These are phyloP conservation scores for Daphne laureola DNA, from an alignment of 441 rosid genomes.

Conservation along the genomic window DNA sequence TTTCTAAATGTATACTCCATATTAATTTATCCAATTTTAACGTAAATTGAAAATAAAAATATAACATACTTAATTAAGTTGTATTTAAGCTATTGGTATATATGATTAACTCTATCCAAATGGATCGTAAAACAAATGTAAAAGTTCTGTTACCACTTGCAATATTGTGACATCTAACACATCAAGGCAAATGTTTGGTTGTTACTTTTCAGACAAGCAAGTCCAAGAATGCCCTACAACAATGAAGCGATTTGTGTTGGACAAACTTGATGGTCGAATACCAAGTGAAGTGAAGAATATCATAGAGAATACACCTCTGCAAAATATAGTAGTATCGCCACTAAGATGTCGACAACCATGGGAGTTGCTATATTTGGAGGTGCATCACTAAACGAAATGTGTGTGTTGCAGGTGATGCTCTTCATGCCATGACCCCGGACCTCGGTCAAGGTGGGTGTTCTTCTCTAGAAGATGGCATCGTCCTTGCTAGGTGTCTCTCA, in stretches of 20 bases:
- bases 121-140: constrained; percentile 17
- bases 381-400: constrained; percentile 36
- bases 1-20: too few relatives aligned
- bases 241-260: constrained; percentile 29
- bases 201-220: constrained; percentile 14
- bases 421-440: constrained; percentile 43
- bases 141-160: too few relatives aligned
- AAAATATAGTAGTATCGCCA: constrained; percentile 10
- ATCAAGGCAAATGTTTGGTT: neutral
- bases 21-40: too few relatives aligned
- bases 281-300: constrained; percentile 7
- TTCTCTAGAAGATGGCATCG: constrained; percentile 32
- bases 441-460: constrained; percentile 36
- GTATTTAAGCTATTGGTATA: too few relatives aligned
- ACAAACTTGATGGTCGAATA: constrained; percentile 19
- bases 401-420: constrained; percentile 34
- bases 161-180: neutral
- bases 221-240: constrained; percentile 13
- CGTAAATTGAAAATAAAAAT: too few relatives aligned
- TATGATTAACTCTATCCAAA: too few relatives aligned
- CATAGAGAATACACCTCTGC: constrained; percentile 18
- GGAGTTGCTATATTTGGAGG: constrained; percentile 34
- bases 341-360: constrained; percentile 28
- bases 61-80: too few relatives aligned
- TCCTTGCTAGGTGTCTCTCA: constrained; percentile 29